Conservation (phyloP, 176 grass and related monocot genomes). For the Carex pumila region DNA sequence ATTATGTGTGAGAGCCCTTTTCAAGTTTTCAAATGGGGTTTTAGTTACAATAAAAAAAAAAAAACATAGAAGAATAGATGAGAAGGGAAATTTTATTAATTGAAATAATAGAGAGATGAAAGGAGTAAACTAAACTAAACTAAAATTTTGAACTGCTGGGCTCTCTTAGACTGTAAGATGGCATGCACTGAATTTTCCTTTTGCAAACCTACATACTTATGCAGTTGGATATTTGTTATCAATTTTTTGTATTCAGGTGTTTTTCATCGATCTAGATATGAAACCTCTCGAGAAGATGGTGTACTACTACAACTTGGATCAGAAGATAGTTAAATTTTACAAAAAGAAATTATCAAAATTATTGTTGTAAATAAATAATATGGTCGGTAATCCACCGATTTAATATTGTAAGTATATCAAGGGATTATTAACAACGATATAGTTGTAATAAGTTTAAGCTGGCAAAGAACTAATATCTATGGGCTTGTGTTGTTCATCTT, state of each 20-base stretch:
- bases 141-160: background rate
- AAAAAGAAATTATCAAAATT: slow-evolving; percentile 24
- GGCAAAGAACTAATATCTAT: background rate
- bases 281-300: slow-evolving; percentile 80
- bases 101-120: background rate
- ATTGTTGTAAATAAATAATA: background rate
- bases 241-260: slow-evolving; percentile 31
- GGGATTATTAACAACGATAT: background rate
- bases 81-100: background rate
- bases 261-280: slow-evolving; percentile 80
- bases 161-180: background rate
- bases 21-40: background rate
- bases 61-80: background rate
- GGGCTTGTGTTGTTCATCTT: background rate
- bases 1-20: background rate
- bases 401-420: background rate
- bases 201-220: background rate
- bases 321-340: slow-evolving; percentile 76
- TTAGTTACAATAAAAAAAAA: background rate
- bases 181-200: background rate
- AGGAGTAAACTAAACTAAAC: background rate
- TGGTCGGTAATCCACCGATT: background rate
- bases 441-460: background rate
- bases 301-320: slow-evolving; percentile 59
- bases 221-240: background rate